Conservation (phyloP, 1,284 basidiomycete species). For the Bondarzewia mesenterica region DNA sequence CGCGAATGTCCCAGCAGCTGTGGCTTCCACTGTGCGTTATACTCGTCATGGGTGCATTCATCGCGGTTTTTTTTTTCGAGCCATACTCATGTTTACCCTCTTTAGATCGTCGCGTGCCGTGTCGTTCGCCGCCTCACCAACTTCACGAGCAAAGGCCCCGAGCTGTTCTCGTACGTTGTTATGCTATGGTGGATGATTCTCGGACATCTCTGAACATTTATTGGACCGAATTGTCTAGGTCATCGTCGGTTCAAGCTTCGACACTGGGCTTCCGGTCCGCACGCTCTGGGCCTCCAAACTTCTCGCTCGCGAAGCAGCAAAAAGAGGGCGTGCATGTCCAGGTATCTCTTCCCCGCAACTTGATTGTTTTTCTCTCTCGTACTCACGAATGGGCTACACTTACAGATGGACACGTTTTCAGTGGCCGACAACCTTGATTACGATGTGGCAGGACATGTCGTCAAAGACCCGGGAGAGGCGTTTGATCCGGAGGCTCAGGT, state of each 20-base stretch:
- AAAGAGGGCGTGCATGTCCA: slow-evolving; percentile 40
- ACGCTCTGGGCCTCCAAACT: slow-evolving; percentile 17
- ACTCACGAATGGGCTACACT: background rate
- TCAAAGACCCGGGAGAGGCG: slow-evolving; percentile 26
- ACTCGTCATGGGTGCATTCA: background rate
- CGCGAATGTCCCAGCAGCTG: slow-evolving; percentile 64
- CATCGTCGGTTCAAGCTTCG: slow-evolving; percentile 20
- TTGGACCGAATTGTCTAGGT: slow-evolving; percentile 4
- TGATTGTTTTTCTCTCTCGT: background rate
- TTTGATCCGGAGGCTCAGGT: slow-evolving; percentile 50
- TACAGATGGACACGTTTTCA: slow-evolving; percentile 52
- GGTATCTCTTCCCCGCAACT: slow-evolving; percentile 23
- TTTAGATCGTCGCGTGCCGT: slow-evolving; percentile 63
- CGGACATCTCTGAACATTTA: slow-evolving; percentile 7
- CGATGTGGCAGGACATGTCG: slow-evolving; percentile 41
- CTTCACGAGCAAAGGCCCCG: slow-evolving; percentile 41
- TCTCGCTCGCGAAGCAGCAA: slow-evolving; percentile 27
- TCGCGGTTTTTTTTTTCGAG: background rate
- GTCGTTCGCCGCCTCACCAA: slow-evolving; percentile 59
- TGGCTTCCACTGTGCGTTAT: slow-evolving; percentile 49
- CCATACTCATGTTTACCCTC: background rate
- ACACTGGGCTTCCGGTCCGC: background rate
- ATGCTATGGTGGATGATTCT: too few relatives aligned
- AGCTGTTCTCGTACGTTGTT: slow-evolving; percentile 45
- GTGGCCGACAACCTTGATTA: slow-evolving; percentile 31